Conservation (phyloP, 1,284 basidiomycete genomes). For the Rhodotorula sp. region DNA sequence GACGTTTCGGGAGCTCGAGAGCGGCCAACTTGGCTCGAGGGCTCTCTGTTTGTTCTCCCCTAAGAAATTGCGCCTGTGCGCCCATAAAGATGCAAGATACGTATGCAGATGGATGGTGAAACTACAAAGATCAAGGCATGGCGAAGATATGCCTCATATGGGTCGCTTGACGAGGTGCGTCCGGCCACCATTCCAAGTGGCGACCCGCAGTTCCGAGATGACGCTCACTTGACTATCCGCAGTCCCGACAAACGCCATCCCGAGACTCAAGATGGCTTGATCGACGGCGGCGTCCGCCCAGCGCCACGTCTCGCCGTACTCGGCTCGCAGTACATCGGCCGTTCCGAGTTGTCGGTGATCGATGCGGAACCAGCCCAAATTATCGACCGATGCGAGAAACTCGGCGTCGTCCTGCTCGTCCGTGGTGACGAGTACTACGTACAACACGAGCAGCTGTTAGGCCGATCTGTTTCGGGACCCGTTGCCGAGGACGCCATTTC, state of each 20-base stretch:
- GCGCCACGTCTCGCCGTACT: conserved; percentile 22
- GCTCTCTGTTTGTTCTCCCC: no score
- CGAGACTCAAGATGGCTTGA: conserved; percentile 65
- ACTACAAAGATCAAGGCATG: neutral
- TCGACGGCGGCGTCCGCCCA: conserved; percentile 54
- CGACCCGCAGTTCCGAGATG: conserved; percentile 61
- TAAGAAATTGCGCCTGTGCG: no score
- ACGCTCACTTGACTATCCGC: conserved; percentile 66
- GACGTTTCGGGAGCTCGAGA: no score
- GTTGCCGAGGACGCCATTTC: no score
- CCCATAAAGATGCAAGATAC: no score
- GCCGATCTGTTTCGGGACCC: no score
- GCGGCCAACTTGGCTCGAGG: no score
- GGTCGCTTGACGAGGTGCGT: conserved; percentile 58
- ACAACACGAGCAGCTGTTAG: neutral
- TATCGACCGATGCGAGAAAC: conserved; percentile 65
- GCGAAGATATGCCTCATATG: neutral
- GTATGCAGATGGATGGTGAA: neutral
- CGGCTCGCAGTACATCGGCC: conserved; percentile 51
- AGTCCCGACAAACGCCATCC: conserved; percentile 66
- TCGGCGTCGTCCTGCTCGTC: conserved; percentile 61
- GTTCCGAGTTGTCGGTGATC: conserved; percentile 57
- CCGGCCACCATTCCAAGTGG: conserved; percentile 62
- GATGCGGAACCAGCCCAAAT: conserved; percentile 61
- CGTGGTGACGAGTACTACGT: conserved; percentile 63